These are phyloP conservation scores for Russula foetens DNA, from an alignment of 768 basidiomycete genomes.

Conservation along the genomic window DNA sequence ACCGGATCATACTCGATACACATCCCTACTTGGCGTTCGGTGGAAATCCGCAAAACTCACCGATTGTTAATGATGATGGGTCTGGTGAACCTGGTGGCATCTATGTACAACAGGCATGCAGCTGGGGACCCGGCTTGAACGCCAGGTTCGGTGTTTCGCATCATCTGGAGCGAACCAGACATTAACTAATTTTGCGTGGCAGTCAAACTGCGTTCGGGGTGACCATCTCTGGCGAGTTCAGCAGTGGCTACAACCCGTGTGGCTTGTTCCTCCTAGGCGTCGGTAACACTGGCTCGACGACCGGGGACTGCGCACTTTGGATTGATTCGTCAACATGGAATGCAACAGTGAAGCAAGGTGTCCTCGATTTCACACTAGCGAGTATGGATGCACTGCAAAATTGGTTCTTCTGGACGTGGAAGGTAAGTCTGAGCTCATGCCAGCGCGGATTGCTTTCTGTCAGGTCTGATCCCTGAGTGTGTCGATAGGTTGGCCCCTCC, in stretches of 20 bases:
- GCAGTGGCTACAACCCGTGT: constrained; percentile 58
- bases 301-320: constrained; percentile 34
- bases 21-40: constrained; percentile 38
- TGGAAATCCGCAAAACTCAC: constrained; percentile 14
- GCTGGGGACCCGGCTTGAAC: constrained; percentile 37
- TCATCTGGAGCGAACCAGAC: not conserved
- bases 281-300: constrained; percentile 16
- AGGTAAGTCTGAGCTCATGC: constrained; percentile 30
- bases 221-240: constrained; percentile 70
- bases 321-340: constrained; percentile 48
- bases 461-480: constrained; percentile 2
- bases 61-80: constrained; percentile 29
- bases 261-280: constrained; percentile 41
- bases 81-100: constrained; percentile 22
- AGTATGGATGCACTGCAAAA: constrained; percentile 62
- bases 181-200: not conserved
- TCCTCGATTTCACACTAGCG: constrained; percentile 43
- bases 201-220: constrained; percentile 56
- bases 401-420: constrained; percentile 80
- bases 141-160: constrained; percentile 29
- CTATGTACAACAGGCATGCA: constrained; percentile 30
- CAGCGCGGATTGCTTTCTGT: not conserved
- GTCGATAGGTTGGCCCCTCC: constrained; percentile 48
- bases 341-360: constrained; percentile 40
- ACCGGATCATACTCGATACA: constrained; percentile 41